These are phyloP conservation scores for Ilyonectria destructans DNA, from an alignment of 2,329 filamentous ascomycete genomes.

Conservation along the genomic window DNA sequence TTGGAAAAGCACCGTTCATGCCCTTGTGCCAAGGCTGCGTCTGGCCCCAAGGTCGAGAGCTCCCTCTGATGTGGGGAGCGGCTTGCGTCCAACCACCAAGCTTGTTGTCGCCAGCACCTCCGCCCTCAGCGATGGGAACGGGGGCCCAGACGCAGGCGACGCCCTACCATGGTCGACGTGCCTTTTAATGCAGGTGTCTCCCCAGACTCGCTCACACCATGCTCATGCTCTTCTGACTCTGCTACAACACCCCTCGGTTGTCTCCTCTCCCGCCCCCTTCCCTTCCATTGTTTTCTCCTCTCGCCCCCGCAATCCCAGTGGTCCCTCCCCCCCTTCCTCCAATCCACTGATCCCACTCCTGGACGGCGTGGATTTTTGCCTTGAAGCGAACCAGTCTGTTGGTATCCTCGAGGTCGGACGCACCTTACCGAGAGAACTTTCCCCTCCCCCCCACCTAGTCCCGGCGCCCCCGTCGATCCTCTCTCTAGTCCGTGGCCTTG, in stretches of 20 bases:
- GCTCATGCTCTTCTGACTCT: slow-evolving; percentile 48
- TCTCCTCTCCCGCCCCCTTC: slow-evolving; percentile 45
- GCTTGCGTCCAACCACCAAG: slow-evolving; percentile 44
- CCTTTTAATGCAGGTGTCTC: slow-evolving; percentile 52
- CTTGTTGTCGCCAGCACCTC: slow-evolving; percentile 34
- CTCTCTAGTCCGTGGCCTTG: slow-evolving; percentile 32
- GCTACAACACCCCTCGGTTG: slow-evolving; percentile 49
- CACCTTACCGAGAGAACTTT: slow-evolving; percentile 41
- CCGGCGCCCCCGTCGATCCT: slow-evolving; percentile 35
- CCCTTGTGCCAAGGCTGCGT: slow-evolving; percentile 42
- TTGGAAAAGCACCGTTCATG: slow-evolving; percentile 40
- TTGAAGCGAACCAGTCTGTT: slow-evolving; percentile 51
- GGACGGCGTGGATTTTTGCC: slow-evolving; percentile 46
- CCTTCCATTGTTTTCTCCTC: slow-evolving; percentile 48
- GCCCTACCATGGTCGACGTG: slow-evolving; percentile 38
- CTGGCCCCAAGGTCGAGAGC: slow-evolving; percentile 34
- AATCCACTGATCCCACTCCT: slow-evolving; percentile 43
- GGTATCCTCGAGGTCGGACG: slow-evolving; percentile 47
- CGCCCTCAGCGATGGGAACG: slow-evolving; percentile 6
- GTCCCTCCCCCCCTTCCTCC: slow-evolving; percentile 40
- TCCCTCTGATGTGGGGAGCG: slow-evolving; percentile 42
- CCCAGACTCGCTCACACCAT: slow-evolving; percentile 48
- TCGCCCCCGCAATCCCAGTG: slow-evolving; percentile 46
- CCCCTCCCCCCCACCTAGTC: slow-evolving; percentile 20
- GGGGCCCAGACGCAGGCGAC: slow-evolving; percentile 10